Percentiles rank a stretch among this genome's conserved stretches.
phyloP scores from a whole-genome alignment of 2,329 filamentous ascomycete species.

The Pestalotiopsis sp. region DNA sequence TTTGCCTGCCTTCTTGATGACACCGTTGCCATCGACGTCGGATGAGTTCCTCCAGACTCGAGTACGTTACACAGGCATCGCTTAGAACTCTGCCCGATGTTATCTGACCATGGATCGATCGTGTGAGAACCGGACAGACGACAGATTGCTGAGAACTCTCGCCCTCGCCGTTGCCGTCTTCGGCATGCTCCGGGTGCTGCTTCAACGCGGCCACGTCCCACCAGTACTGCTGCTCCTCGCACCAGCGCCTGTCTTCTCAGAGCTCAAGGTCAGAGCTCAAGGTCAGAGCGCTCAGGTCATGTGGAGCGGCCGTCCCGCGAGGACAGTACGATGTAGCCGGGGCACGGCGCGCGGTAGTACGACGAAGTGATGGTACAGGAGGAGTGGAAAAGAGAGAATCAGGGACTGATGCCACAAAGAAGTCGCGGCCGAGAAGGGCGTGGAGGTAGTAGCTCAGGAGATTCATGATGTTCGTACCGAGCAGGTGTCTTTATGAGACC shows the following conservation, averaged over 20 bases:
- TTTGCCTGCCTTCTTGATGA: too few relatives aligned
- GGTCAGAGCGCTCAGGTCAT: too few relatives aligned
- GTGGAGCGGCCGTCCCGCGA: too few relatives aligned
- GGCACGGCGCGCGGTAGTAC: too few relatives aligned
- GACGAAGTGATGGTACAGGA: not conserved
- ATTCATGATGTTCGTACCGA: constrained; percentile 47
- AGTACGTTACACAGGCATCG: constrained; percentile 93
- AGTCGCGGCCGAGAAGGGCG: constrained; percentile 23
- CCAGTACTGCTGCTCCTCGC: too few relatives aligned
- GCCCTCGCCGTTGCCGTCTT: too few relatives aligned
- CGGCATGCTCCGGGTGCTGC: too few relatives aligned
- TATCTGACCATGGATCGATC: constrained; percentile 59
- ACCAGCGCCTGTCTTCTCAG: too few relatives aligned
- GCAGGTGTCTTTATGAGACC: constrained; percentile 48
- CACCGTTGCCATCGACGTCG: too few relatives aligned
- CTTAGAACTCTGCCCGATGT: constrained; percentile 87
- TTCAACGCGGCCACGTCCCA: too few relatives aligned
- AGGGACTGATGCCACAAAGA: not conserved
- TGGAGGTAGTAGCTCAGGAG: constrained; percentile 19
- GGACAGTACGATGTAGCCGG: too few relatives aligned
- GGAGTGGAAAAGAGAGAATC: not conserved
- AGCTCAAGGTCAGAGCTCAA: too few relatives aligned
- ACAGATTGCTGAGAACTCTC: constrained; percentile 1
- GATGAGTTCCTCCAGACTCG: constrained; percentile 80
- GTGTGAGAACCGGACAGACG: constrained; percentile 40